phyloP scores from a whole-genome alignment of 164 flowering plant genomes.

The Macadamia tetraphylla region DNA sequence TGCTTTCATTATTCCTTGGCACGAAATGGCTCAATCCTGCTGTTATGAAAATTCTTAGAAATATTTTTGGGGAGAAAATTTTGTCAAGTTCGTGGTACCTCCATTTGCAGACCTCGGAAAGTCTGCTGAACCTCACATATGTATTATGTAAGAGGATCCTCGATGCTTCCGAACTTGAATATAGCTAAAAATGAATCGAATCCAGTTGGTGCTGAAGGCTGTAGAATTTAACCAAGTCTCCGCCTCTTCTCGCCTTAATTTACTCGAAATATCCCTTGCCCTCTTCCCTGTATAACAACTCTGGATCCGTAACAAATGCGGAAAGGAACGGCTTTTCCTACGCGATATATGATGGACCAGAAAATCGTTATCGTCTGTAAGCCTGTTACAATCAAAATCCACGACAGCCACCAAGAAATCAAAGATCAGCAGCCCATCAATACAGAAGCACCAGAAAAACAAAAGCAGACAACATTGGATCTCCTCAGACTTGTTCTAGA shows the following conservation, averaged over 20 bases:
- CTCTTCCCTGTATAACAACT: background rate
- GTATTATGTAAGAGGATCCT: background rate
- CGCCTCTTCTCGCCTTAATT: background rate
- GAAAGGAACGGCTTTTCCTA: too few relatives aligned
- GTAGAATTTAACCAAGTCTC: background rate
- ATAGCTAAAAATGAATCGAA: background rate
- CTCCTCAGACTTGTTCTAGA: background rate
- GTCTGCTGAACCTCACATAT: background rate
- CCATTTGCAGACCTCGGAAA: background rate
- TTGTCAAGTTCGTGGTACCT: background rate
- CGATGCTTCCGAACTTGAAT: background rate
- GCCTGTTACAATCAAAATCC: background rate
- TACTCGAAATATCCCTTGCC: background rate
- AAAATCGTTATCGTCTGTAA: background rate
- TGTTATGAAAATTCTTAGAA: background rate
- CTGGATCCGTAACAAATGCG: background rate
- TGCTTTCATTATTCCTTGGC: background rate
- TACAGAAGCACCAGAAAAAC: background rate
- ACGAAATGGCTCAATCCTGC: background rate
- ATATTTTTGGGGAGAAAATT: too few relatives aligned
- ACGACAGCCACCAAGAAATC: background rate
- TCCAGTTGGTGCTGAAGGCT: background rate
- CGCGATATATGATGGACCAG: background rate
- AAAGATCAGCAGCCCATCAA: constrained; percentile 2
- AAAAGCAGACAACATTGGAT: background rate